Evolutionary conservation across 2,329 filamentous ascomycete species (phyloP), one percentile per base, ranked within the genome.

Genomic region (Fusarium caatingaense): DNA sequence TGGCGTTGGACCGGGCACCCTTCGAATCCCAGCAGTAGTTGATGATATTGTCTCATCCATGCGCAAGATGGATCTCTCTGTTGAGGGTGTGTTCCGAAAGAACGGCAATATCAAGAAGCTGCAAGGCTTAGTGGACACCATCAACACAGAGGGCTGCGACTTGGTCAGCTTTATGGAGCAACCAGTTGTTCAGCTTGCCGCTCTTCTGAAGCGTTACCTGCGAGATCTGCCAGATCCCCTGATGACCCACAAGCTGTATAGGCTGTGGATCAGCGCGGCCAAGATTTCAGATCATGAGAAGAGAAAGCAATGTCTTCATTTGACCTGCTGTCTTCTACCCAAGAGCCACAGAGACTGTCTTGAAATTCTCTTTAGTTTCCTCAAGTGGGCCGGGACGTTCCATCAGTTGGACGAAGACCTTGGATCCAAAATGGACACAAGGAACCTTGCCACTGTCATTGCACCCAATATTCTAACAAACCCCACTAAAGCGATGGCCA

Each of bases 41-140:
- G 95, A 98, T 76, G 95, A 98, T 78, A 91, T 95, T 50, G 91
- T 99, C 40, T 92, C 93, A 6, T 94, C 94, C 15, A 97, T 99
- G 93, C 91, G 94, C 74, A 96, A 95, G 80, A 98, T 99, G 93
- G 96, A 99, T 79, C 94, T 99, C 83, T 98, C 95, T 3, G 93
- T 99, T 2, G 96, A 99, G 80, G 96, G 96, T 75, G 94, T 99
- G 23, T 99, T 99, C 88, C 91, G 96, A 74, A 99, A 99, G 86
- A 99, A 98, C 76, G 96, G 96, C 74, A 99, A 98, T 80, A 98
- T 99, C 83, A 95, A 96, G 80, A 93, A 94, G 72, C 86, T 98
- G 46, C 93, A 92, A 73, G 94, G 97, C 66, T 85, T 97, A 9
- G 91, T 93, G 41, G 93, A 97, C 59, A 86, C 91, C 73, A 94